phyloP scores from a whole-genome alignment of 2,329 filamentous ascomycete species.

The Ceratocystis smalleyi region DNA sequence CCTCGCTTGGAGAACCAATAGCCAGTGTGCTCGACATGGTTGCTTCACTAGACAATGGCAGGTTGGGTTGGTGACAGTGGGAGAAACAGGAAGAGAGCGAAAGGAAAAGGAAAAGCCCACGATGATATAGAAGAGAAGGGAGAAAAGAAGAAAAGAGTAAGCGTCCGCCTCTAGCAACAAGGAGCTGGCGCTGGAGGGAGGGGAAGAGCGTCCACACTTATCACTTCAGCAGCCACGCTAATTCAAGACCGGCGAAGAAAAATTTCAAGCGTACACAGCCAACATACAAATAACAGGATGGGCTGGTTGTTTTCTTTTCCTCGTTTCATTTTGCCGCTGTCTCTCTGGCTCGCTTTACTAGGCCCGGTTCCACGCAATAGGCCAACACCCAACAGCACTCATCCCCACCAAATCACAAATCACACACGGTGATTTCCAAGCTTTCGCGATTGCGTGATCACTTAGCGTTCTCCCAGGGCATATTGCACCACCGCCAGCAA shows the following conservation, averaged over 20 bases:
- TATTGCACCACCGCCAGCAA: conserved; percentile 17
- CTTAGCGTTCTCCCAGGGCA: conserved; percentile 15
- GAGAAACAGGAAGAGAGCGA: conserved; percentile 1
- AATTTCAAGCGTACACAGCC: background rate
- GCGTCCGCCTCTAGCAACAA: conserved; percentile 3
- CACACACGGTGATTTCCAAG: conserved; percentile 6
- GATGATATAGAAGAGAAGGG: conserved; percentile 8
- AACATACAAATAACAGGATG: background rate
- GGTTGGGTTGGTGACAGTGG: conserved; percentile 22
- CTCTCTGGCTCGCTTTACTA: background rate
- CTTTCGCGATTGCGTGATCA: conserved; percentile 17
- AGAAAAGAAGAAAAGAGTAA: conserved; percentile 13
- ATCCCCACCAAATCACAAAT: background rate
- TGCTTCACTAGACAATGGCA: conserved; percentile 9
- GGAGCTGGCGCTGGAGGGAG: background rate
- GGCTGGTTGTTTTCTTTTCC: background rate
- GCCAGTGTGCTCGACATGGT: conserved; percentile 15
- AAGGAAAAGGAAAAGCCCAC: conserved; percentile 6
- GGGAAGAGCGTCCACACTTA: background rate
- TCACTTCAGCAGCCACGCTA: background rate
- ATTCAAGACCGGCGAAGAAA: conserved; percentile 1
- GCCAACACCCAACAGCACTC: background rate
- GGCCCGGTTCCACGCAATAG: background rate
- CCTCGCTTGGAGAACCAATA: conserved; percentile 16
- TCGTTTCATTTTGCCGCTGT: background rate